phyloP scores from a whole-genome alignment of 1,139 yeast species.

The Protomyces gravidus region DNA sequence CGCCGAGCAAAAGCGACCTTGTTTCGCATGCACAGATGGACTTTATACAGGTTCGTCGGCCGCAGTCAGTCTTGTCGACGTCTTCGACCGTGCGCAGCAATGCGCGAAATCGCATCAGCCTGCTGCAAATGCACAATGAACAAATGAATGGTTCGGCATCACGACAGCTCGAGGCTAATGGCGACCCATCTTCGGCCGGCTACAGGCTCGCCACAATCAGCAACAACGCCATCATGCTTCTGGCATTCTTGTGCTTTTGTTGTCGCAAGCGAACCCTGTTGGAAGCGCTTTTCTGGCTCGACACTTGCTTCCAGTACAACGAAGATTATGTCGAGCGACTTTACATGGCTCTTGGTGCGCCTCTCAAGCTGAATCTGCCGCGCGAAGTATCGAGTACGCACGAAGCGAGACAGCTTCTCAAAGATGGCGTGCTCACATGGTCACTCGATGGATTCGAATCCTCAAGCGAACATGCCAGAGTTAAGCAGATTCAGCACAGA shows the following conservation, averaged over 20 bases:
- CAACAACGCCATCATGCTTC: conserved; percentile 8
- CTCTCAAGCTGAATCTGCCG: conserved; percentile 16
- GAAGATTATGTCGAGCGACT: conserved; percentile 9
- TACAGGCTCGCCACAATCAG: neutral
- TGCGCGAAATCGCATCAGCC: neutral
- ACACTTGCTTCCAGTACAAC: conserved; percentile 3
- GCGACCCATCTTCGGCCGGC: neutral
- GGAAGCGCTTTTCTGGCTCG: conserved; percentile 22
- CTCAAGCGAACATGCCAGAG: neutral
- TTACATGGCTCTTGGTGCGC: conserved; percentile 10
- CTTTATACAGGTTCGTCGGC: conserved; percentile 13
- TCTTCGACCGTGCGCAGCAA: neutral
- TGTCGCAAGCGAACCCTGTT: conserved; percentile 7
- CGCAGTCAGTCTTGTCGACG: neutral
- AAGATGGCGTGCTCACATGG: conserved; percentile 16
- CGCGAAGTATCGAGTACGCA: conserved; percentile 7
- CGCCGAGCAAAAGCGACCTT: neutral
- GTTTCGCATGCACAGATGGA: conserved; percentile 9
- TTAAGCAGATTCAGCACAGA: neutral
- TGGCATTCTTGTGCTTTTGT: conserved; percentile 17
- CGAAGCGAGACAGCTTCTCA: conserved; percentile 18
- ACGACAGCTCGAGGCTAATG: neutral
- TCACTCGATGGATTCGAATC: neutral
- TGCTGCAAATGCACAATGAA: neutral
- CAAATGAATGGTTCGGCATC: neutral